Base-by-base conservation (phyloP, 192 early-diverging fungal species). In the Rhizophagus prolifer region DNA sequence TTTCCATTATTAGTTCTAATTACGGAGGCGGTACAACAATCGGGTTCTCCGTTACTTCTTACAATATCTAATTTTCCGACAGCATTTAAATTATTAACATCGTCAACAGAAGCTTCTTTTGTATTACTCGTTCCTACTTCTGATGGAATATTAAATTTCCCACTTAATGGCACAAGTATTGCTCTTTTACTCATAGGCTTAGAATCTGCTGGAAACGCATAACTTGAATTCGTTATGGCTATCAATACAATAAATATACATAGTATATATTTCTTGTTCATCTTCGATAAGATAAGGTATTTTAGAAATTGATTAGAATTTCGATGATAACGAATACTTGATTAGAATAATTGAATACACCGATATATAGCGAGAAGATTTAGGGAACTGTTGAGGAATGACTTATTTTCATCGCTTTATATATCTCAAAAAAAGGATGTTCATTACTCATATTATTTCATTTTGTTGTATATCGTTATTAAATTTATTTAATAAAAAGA, bases 191-290 rank as follows among this genome's bases (percentile, higher is more conserved):
- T 25, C 23, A 30, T 63, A 30, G 61, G 61, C 31, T 63, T 63
- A 25, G 61, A 25, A 63, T 12, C 0, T 14, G 61, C 28, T 63
- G n/a, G 61, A 63, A 63, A 63, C 10, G 61, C 61, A 63, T 63
- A 63, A 63, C 61, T 63, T 63, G 2, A 63, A 63, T 63, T 63
- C 26, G 61, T 63, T 63, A 63, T 63, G 61, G 3, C 12, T 63
- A 63, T 63, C 61, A 63, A 63, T 63, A 16, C 12, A 63, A 9
- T 3, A 26, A 63, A 63, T 63, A 31, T 63, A 30, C 61, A 31
- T 63, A 63, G 61, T 63, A 63, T 3, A 63, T 63, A 25, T 63
- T 63, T 63, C 61, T 63, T 63, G 26, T 16, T 63, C 61, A 63
- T 63, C 31, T 63, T 63, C 12, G 23, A 3, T 63, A 63, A 63